Conservation (phyloP, 2,329 filamentous ascomycete genomes). For the Neophaeococcomyces mojaviensis region DNA sequence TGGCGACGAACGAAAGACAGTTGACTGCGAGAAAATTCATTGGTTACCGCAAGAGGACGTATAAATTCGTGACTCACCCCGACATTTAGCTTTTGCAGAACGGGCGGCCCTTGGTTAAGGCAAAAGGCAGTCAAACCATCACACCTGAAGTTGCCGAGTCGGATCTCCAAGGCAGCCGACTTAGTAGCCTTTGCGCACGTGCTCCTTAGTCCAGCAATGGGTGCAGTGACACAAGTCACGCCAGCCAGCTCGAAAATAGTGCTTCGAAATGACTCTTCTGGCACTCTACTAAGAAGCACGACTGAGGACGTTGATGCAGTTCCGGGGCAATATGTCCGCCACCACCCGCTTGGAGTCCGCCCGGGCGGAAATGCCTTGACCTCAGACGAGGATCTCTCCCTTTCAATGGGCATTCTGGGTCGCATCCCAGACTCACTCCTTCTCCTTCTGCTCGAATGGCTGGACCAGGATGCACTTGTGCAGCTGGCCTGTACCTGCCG, state of each 20-base stretch:
- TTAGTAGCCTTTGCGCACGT: background rate
- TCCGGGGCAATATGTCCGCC: slow-evolving; percentile 36
- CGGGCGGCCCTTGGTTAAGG: too few relatives aligned
- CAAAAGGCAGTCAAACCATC: too few relatives aligned
- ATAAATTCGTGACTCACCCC: background rate
- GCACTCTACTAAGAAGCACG: background rate
- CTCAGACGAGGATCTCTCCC: slow-evolving; percentile 58
- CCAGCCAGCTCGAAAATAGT: background rate
- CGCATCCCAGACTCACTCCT: slow-evolving; percentile 74
- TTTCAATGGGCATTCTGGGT: slow-evolving; percentile 57
- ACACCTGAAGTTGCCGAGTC: too few relatives aligned
- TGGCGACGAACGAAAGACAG: background rate
- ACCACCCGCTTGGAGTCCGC: slow-evolving; percentile 78
- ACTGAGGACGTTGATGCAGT: background rate
- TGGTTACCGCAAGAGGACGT: background rate
- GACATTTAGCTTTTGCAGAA: too few relatives aligned
- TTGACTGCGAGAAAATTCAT: background rate
- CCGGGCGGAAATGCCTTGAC: slow-evolving; percentile 78
- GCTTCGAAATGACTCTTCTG: too few relatives aligned
- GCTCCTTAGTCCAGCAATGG: background rate
- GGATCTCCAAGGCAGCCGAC: background rate
- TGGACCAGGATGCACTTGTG: slow-evolving; percentile 58
- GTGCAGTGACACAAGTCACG: slow-evolving; percentile 3
- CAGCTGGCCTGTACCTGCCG: slow-evolving; percentile 70
- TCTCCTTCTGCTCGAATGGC: slow-evolving; percentile 63